Conservation (phyloP, 352 stramenopile species). For the Globisporangium camurandrum region DNA sequence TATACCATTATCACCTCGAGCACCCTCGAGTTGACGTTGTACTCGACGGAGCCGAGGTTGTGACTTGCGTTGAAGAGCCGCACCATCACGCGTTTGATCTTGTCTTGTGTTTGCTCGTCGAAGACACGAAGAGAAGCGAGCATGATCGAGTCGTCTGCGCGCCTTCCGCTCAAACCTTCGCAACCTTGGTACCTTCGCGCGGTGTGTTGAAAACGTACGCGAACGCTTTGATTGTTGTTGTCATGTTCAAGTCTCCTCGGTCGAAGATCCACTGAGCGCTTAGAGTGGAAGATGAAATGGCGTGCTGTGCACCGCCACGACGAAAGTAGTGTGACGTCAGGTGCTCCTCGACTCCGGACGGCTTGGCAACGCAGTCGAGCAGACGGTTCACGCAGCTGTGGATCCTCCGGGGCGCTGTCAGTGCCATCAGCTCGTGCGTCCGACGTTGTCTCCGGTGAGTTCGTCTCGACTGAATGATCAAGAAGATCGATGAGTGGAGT, state of each 20-base stretch:
- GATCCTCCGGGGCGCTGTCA: neutral
- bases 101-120: neutral
- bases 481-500: neutral
- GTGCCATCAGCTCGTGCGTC: neutral
- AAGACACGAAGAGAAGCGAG: neutral
- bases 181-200: constrained; percentile 18
- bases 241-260: constrained; percentile 18
- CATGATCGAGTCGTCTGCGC: neutral
- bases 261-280: constrained; percentile 23
- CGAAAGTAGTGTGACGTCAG: neutral
- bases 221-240: constrained; percentile 18
- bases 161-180: constrained; percentile 18
- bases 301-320: constrained; percentile 9
- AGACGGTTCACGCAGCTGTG: neutral
- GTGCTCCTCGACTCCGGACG: neutral
- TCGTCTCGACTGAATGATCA: constrained; percentile 3
- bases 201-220: constrained; percentile 26
- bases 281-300: constrained; percentile 4
- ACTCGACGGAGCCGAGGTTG: neutral
- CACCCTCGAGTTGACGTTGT: neutral
- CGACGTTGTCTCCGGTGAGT: neutral
- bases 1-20: neutral
- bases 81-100: neutral
- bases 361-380: neutral
- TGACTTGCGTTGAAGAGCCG: neutral